A percentile compares a stretch with the other conserved stretches of the same genome.
These are phyloP conservation scores for Bipolaris gigantea DNA, from an alignment of 2,329 filamentous ascomycete species.

Conservation along the genomic window DNA sequence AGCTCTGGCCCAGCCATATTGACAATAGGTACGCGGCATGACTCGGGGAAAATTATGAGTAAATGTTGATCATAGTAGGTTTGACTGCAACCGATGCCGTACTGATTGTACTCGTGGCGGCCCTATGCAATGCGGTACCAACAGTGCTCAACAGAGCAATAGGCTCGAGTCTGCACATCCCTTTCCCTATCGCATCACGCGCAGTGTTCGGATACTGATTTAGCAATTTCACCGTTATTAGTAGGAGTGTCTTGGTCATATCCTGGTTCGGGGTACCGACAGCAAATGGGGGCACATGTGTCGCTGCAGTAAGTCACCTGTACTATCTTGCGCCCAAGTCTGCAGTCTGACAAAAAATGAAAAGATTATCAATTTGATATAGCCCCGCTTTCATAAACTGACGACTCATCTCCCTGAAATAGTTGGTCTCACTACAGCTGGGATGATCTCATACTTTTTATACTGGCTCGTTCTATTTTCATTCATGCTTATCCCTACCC, in stretches of 20 bases:
- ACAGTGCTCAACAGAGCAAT: conserved; percentile 23
- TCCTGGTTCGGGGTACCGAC: conserved; percentile 22
- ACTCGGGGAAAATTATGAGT: conserved; percentile 21
- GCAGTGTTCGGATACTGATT: conserved; percentile 18
- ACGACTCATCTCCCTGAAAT: conserved; percentile 49
- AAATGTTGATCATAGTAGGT: conserved; percentile 29
- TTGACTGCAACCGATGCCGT: conserved; percentile 27
- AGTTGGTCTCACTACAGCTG: conserved; percentile 40
- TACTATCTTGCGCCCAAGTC: no score
- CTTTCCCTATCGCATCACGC: conserved; percentile 16
- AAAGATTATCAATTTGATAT: conserved; percentile 16
- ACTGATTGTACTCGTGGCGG: conserved; percentile 35
- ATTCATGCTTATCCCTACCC: conserved; percentile 23
- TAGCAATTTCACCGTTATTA: conserved; percentile 16
- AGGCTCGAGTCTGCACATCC: conserved; percentile 16
- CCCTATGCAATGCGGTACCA: conserved; percentile 22
- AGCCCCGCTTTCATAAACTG: conserved; percentile 31
- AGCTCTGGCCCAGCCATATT: conserved; percentile 52
- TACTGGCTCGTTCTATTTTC: conserved; percentile 24
- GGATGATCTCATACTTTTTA: conserved; percentile 32
- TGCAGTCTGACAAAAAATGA: no score
- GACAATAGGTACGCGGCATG: conserved; percentile 47
- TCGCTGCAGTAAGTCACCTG: background rate
- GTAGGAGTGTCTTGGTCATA: conserved; percentile 14
- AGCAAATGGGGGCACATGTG: conserved; percentile 14